Base-by-base conservation (phyloP, 2,329 filamentous ascomycete genomes). In the Pseudogymnoascus sp. region DNA sequence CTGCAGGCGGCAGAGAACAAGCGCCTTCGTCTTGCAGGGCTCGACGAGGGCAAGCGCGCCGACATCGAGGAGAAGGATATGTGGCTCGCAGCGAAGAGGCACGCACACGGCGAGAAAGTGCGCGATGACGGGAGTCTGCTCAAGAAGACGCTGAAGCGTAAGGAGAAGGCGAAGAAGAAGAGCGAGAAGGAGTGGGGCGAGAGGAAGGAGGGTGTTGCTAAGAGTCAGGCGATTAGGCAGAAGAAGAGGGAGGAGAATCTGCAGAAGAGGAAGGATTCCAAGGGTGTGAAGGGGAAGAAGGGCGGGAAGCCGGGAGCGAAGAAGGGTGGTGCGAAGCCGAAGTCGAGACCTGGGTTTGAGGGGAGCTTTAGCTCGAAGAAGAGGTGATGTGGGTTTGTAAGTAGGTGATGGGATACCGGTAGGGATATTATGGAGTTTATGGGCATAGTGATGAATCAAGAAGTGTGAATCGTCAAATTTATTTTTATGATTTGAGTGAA, bases 121-220 rank as follows among this genome's bases (percentile, higher is more conserved):
- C 86, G 86, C 65, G 92, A 97, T 72, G 91, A 96, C 74, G 91
- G 91, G 67, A 86, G 84, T 54, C 78, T 96, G 64, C 82, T 99
- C 29, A 97, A 96, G 81, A 97, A 96, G 81, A 90, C 93, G 0
- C 80, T 97, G 68, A 97, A 97, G 83, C 87, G 93, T 69, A 96
- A 96, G 79, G 91, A 97, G 71, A 86, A 87, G 69, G 80, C 84
- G 62, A 97, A 97, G 85, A 88, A 87, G 77, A 96, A 95, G 85
- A 96, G 90, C 73, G 91, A 91, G 75, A 88, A 89, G 73, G 91
- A 95, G 72, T 97, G 95, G 90, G 83, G 79, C 57, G 89, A 91
- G 64, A 82, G 90, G 60, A 78, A 85, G 40, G 85, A 88, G 29
- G 87, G 87, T 31, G 86, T 97, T 60, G 83, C 85, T 68, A 88